phyloP scores from a whole-genome alignment of 23 red algal species.

The Porphyridium purpureum region DNA sequence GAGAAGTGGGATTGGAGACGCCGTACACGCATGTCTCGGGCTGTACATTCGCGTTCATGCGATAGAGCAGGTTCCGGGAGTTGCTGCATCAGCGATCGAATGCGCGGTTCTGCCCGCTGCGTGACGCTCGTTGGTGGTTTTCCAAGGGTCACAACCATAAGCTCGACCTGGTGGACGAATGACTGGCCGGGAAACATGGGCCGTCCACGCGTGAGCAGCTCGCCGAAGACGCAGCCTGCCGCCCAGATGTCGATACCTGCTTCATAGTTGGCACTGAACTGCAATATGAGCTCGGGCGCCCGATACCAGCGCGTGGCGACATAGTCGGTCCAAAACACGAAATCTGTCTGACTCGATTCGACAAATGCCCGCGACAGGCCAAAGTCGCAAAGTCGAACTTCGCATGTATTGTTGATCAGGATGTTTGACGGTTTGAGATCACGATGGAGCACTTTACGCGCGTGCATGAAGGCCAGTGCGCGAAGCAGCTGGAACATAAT shows the following conservation, averaged over 20 bases:
- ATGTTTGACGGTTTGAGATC: slow-evolving; percentile 96
- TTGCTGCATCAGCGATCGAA: slow-evolving; percentile 13
- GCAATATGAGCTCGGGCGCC: slow-evolving; percentile 11
- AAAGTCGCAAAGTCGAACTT: slow-evolving; percentile 88
- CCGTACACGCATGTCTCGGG: too few species aligned
- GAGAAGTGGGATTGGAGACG: not conserved
- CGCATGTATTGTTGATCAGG: slow-evolving; percentile 68
- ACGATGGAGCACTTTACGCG: slow-evolving; percentile 69
- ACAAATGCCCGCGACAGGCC: too few species aligned
- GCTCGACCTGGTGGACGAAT: slow-evolving; percentile 11
- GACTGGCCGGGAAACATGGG: slow-evolving; percentile 24
- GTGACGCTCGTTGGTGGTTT: slow-evolving; percentile 7
- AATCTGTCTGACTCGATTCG: too few species aligned
- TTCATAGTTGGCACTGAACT: slow-evolving; percentile 3
- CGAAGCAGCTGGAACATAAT: slow-evolving; percentile 91
- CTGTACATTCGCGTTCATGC: too few species aligned
- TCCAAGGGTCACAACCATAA: slow-evolving; percentile 15
- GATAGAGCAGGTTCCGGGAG: slow-evolving; percentile 9
- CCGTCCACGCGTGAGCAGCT: slow-evolving; percentile 14
- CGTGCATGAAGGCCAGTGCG: slow-evolving; percentile 72
- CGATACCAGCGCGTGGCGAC: too few species aligned
- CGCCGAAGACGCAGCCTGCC: slow-evolving; percentile 18
- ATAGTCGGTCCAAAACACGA: slow-evolving; percentile 17
- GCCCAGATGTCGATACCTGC: slow-evolving; percentile 20
- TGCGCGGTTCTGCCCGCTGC: slow-evolving; percentile 7